Base-by-base conservation (phyloP, 805 yeast species). In the Metschnikowia shivogae region DNA sequence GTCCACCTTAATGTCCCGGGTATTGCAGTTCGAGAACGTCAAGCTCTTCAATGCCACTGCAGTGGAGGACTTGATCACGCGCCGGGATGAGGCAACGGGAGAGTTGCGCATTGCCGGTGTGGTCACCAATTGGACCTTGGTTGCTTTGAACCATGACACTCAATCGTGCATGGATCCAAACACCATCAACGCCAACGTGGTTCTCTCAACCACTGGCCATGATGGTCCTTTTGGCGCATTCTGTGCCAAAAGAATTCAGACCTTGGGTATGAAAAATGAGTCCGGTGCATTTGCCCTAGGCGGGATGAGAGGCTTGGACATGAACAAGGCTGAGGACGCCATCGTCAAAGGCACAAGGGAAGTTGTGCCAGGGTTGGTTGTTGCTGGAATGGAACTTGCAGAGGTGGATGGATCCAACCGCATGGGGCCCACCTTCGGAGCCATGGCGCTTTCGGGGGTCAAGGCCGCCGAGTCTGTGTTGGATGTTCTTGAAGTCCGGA, bases 221-320 rank as follows among this genome's bases (percentile, higher is more conserved):
- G 92, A 84, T 61, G 90, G 92, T 57, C 89, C 89, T 42, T 82
- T 84, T 67, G 90, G 90, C 48, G 89, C 90, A 6, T 83, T 82
- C 68, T 76, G 81, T 49, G 89, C 85, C 51, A 84, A 84, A 73
- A 77, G 90, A 65, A 59, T 69, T 53, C 64, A 67, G 43, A 54
- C 58, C 32, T 60, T 68, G 44, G 62, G 62, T 39, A 28, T 37
- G 34, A 67, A 74, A 44, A 59, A 57, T 34, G 47, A 53, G 27
- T 34, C 49, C 17, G 31, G 45, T 30, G n/a, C 43, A 27, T 63
- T 67, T 45, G 56, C 60, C 47, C 69, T 82, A 55, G 81, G 78
- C 30, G 86, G 84, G 43, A 84, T 84, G 90, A 79, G 84, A 58
- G 88, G 89, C 55, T 72, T 84, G 28, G 89, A 84, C 64, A 84